Evolutionary conservation across 768 basidiomycete genomes (phyloP), one percentile per base, ranked within the genome.

Genomic region (Termitomyces sp.): DNA sequence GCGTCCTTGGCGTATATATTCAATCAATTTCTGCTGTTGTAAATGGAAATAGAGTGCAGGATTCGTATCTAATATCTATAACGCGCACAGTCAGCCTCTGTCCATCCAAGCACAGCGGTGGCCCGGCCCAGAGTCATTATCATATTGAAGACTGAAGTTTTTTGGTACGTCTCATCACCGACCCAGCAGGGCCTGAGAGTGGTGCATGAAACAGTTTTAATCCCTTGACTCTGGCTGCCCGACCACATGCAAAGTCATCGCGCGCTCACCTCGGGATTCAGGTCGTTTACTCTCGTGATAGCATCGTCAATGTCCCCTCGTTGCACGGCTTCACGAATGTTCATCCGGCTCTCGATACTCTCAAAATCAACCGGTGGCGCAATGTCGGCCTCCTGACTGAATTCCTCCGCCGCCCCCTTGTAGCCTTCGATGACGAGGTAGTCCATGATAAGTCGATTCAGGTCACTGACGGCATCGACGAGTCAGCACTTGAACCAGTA

Each of bases 111-210:
- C 51, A 56, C 46, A 55, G 55, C 48, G 51, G 44, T 36, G 62
- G 57, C 56, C 64, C 58, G 50, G 44, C 20, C 53, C 63, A 68
- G 65, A 64, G 65, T 66, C 62, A 64, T 28, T 74, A 80, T 92
- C 90, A 94, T 92, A 88, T 92, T 92, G 88, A 92, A 92, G 89
- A 92, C 90, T 91, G 89, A 90, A 92, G 88, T 87, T 88, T 87
- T 85, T 72, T 83, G 78, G n/a, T n/a, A 65, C 71, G 67, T 85
- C 71, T 95, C 94, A 87, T 91, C 94, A 94, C 76, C 79, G 88
- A 84, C 89, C 83, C 56, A 71, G 67, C 16, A 28, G 67, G 74
- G 86, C 76, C 86, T 97, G 79, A 84, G 94, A 87, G 93, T 96
- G 94, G 95, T 97, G 94, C 95, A 97, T 97, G 92, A 90, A 88